Evolutionary conservation across 2,329 filamentous ascomycete genomes (phyloP), one percentile per base, ranked within the genome.

Genomic region (Paraphoma chrysanthemicola): DNA sequence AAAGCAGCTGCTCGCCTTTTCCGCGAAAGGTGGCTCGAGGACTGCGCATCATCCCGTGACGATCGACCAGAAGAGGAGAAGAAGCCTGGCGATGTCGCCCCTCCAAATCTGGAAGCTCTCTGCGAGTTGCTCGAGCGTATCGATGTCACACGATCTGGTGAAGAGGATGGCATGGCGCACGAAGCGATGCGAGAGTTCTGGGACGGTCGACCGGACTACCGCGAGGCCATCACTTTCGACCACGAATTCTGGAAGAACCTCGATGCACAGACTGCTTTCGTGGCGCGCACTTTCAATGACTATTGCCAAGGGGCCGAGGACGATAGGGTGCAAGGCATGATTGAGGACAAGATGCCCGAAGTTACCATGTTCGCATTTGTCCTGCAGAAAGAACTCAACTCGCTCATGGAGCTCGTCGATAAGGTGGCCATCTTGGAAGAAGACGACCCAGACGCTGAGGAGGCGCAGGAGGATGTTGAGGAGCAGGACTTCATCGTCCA

Each of bases 151-250:
- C 95, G 95, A 73, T 94, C 93, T 4, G 93, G 93, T 1, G 87
- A 90, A 17, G 93, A 97, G 73, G 91, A 90, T 53, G 96, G 95
- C 6, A 91, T 98, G 56, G 94, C 92, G 1, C 85, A 96, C 8
- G 91, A 97, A 72, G 95, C 95, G 0, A 97, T 99, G 93, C 90
- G 87, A 59, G 91, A 92, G 46, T 98, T 99, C 77, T 99, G 95
- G 95, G 91, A 95, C 64, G 92, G 93, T 4, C 88, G 95, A 16
- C 90, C 92, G 2, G 91, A 95, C 72, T 93, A 93, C 69, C 83
- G 89, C 49, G 89, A 93, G 51, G 86, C 85, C 30, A 83, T 93
- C 51, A 82, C 79, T 23, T 92, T 95, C 62, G 86, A 90, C 60
- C 88, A 93, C 66, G 80, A 82, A 14, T 94, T 91, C 77, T 96